Percentiles rank a stretch among this genome's conserved stretches.
Evolutionary conservation across 176 grass and related monocot genomes (phyloP).

Genomic region (Zea mays): DNA sequence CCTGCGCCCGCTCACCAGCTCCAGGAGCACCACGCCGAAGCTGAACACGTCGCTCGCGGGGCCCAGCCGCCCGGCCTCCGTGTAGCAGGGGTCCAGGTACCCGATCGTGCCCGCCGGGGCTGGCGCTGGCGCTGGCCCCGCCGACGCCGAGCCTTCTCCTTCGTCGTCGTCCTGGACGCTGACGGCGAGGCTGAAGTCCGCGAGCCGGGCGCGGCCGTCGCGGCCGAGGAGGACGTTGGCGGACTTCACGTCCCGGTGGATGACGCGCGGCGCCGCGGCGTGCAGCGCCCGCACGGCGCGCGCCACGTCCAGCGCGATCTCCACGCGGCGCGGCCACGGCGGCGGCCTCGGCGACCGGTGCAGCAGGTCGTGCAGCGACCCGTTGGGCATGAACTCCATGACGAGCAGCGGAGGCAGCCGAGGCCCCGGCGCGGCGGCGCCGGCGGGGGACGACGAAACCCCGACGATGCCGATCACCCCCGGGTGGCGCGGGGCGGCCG

Average conservation of each 20-base stretch:
- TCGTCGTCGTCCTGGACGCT: background rate
- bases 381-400: slow-evolving; percentile 85
- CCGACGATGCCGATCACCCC: slow-evolving; percentile 69
- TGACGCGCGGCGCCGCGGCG: slow-evolving; percentile 44
- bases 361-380: slow-evolving; percentile 85
- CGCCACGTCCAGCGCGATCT: slow-evolving; percentile 71
- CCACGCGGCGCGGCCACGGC: slow-evolving; percentile 62
- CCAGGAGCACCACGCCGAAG: slow-evolving; percentile 86
- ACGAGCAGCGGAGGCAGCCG: slow-evolving; percentile 44
- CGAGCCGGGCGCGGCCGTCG: slow-evolving; percentile 62
- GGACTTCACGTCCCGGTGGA: slow-evolving; percentile 93
- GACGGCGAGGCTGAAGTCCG: slow-evolving; percentile 90
- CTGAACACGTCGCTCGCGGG: slow-evolving; percentile 93
- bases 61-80: slow-evolving; percentile 61
- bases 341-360: slow-evolving; percentile 55
- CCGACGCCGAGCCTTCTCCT: background rate
- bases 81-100: slow-evolving; percentile 94
- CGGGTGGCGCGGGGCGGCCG: slow-evolving; percentile 42
- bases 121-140: background rate
- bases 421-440: background rate
- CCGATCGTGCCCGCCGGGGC: slow-evolving; percentile 87
- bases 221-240: slow-evolving; percentile 73
- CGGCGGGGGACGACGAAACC: background rate
- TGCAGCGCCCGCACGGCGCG: slow-evolving; percentile 64
- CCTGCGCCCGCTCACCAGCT: slow-evolving; percentile 93